phyloP scores from a whole-genome alignment of 1,139 yeast species.

The Debaryomyces sp. region DNA sequence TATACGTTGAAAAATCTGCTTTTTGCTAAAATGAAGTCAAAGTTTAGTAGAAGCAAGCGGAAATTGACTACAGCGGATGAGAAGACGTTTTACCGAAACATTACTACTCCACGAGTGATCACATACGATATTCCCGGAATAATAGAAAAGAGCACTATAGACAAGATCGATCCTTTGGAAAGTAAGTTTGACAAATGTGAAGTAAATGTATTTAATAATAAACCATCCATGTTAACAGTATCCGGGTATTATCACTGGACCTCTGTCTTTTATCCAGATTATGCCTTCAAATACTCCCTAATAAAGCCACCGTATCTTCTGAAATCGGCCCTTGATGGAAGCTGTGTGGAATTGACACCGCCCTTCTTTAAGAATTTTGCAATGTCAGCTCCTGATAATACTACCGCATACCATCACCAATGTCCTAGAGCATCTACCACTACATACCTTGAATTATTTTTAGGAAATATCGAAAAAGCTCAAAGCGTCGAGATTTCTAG shows the following conservation, averaged over 20 bases:
- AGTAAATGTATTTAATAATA: slow-evolving; percentile 27
- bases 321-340: slow-evolving; percentile 24
- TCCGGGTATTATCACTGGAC: slow-evolving; percentile 40
- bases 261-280: slow-evolving; percentile 45
- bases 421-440: slow-evolving; percentile 35
- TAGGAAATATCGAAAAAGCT: slow-evolving; percentile 35
- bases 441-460: slow-evolving; percentile 27
- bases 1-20: neutral
- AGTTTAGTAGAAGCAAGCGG: slow-evolving; percentile 7
- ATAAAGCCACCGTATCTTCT: slow-evolving; percentile 37
- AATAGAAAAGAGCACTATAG: slow-evolving; percentile 13
- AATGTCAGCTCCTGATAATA: slow-evolving; percentile 19
- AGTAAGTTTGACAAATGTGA: slow-evolving; percentile 33
- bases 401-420: slow-evolving; percentile 15
- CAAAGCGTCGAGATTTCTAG: slow-evolving; percentile 27
- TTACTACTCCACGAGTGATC: slow-evolving; percentile 18
- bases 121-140: slow-evolving; percentile 18
- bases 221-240: slow-evolving; percentile 21
- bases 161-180: slow-evolving; percentile 24
- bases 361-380: slow-evolving; percentile 34
- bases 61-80: slow-evolving; percentile 7
- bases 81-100: slow-evolving; percentile 20
- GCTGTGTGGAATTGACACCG: slow-evolving; percentile 34
- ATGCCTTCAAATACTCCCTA: slow-evolving; percentile 33
- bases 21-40: neutral